Percentiles rank a stretch among this genome's conserved stretches.
Evolutionary conservation across 2,329 filamentous ascomycete species (phyloP).

Genomic region (Penicillium olsonii): DNA sequence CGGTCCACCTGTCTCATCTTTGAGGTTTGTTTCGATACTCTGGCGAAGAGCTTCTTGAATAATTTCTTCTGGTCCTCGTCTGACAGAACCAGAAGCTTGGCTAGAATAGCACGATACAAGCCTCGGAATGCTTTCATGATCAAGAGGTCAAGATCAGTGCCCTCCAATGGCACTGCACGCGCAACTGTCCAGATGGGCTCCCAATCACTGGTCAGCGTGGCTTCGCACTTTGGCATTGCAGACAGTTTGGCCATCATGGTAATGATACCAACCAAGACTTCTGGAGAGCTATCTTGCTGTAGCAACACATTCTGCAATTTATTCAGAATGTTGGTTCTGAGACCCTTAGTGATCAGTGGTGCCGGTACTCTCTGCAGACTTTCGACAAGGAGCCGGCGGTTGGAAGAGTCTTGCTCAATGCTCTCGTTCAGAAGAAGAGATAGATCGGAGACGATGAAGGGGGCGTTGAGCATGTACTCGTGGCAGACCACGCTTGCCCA

Average conservation of each 20-base stretch:
- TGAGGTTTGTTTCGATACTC: constrained; percentile 30
- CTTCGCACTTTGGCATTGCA: constrained; percentile 42
- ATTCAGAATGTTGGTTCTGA: constrained; percentile 37
- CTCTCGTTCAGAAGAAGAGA: constrained; percentile 35
- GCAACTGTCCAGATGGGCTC: constrained; percentile 40
- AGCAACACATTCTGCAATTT: constrained; percentile 35
- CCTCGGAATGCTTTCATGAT: constrained; percentile 41
- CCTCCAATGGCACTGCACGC: constrained; percentile 34
- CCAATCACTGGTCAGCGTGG: constrained; percentile 37
- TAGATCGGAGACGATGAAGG: constrained; percentile 37
- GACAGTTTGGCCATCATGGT: constrained; percentile 44
- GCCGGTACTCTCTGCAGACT: constrained; percentile 41
- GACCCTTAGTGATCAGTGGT: constrained; percentile 39
- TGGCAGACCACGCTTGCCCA: constrained; percentile 42
- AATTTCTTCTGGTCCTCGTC: constrained; percentile 36
- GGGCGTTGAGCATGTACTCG: constrained; percentile 40
- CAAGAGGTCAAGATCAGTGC: constrained; percentile 34
- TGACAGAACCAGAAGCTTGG: constrained; percentile 36
- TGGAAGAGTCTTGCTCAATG: constrained; percentile 31
- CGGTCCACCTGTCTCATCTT: constrained; percentile 35
- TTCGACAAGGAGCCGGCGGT: constrained; percentile 34
- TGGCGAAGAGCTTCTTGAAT: constrained; percentile 38
- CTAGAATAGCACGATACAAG: constrained; percentile 36
- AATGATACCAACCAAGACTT: constrained; percentile 34
- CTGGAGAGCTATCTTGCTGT: constrained; percentile 27